Evolutionary conservation across 2,329 filamentous ascomycete species (phyloP).

Genomic region (Xylariaceae sp.): DNA sequence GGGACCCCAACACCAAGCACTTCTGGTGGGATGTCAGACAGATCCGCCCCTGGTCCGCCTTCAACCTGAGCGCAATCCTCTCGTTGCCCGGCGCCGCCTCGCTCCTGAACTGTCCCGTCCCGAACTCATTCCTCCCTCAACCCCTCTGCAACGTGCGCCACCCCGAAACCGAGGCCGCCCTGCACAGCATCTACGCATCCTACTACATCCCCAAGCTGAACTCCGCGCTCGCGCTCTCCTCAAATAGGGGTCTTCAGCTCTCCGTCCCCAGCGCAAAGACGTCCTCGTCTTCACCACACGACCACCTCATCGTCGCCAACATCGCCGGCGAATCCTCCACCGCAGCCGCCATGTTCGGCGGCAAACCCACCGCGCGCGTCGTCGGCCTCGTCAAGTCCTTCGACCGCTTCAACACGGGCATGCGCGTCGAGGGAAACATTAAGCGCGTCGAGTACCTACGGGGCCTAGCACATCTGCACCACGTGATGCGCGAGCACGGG

Average conservation of each 20-base stretch:
- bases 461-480: constrained; percentile 78
- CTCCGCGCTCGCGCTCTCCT: constrained; percentile 71
- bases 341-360: constrained; percentile 48
- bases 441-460: constrained; percentile 86
- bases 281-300: constrained; percentile 33
- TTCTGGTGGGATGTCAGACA: constrained; percentile 97
- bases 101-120: constrained; percentile 66
- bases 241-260: constrained; percentile 57
- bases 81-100: constrained; percentile 66
- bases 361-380: constrained; percentile 42
- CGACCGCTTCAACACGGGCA: constrained; percentile 90
- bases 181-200: constrained; percentile 68
- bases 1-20: constrained; percentile 66
- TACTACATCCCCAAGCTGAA: constrained; percentile 87
- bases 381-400: constrained; percentile 80
- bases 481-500: constrained; percentile 87
- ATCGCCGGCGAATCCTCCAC: constrained; percentile 51
- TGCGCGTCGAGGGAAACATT: constrained; percentile 79
- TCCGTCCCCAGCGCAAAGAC: constrained; percentile 38
- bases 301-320: constrained; percentile 62
- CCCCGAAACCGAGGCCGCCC: constrained; percentile 71
- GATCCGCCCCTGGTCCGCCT: constrained; percentile 74
- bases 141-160: constrained; percentile 55
- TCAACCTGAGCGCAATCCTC: constrained; percentile 67
- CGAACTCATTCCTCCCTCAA: constrained; percentile 54